Evolutionary conservation across 371 early-diverging fungal genomes (phyloP), one percentile per base, ranked within the genome.

Genomic region (Zychaea mexicana): DNA sequence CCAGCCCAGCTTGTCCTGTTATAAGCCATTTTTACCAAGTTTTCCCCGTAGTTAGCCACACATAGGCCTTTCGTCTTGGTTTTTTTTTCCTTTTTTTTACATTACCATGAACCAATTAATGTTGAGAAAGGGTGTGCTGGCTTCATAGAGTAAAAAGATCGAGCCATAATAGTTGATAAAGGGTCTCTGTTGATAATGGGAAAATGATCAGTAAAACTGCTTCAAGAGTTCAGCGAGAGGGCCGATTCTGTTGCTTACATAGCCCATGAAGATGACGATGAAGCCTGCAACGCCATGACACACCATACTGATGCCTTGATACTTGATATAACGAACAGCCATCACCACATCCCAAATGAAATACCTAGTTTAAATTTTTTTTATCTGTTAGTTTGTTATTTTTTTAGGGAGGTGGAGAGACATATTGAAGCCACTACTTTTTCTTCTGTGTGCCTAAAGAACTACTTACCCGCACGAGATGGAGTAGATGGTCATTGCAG

Each of bases 101-200:
- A 19, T 64, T 80, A 83, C 85, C 87, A 92, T 85, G 74, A 93
- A 94, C 96, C 95, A 97, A 82, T 96, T 91, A 65, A 91, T 82
- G 77, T 97, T 96, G 52, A 97, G 85, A 71, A 96, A 96, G 8
- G 93, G 90, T 1, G 96, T 96, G 66, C 90, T 91, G 33, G 93
- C 77, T 75, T 97, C 97, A 74, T 90, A 96, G 86, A 96, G 85
- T 42, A 97, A 84, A 64, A 94, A 94, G 38, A 89, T 86, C 13
- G 93, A 85, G 17, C 94, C 97, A 69, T 90, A 96, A 73, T 93
- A 94, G 68, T 90, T 88, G 49, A 94, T 73, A 67, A 94, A 93
- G 10, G 97, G 97, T 52, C 85, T 81, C 88, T 91, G 69, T 19
- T 47, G 42, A 42, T n/a, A n/a, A n/a, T n/a, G 15, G n/a, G 15